Base-by-base conservation (phyloP, 2,329 filamentous ascomycete genomes). In the Penicillium sumatraense region DNA sequence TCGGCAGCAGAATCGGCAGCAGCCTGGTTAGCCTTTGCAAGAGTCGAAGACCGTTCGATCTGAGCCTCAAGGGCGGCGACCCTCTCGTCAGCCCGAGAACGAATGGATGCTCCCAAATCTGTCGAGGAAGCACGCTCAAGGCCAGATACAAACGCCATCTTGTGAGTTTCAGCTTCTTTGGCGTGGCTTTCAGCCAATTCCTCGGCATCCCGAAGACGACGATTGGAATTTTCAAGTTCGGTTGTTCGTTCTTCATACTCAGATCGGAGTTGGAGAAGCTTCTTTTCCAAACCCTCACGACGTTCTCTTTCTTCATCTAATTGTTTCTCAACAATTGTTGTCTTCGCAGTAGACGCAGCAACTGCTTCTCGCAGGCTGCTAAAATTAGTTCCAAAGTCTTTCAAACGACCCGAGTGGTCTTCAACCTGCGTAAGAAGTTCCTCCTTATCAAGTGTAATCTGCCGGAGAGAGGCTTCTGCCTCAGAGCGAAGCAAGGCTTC, bases 1-100 rank as follows among this genome's bases (percentile, higher is more conserved):
- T 97, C 92, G 0, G 91, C 89, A 3, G 93, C 92, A 23, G 82
- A 78, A 72, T 99, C 91, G 1, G 93, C 93, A 56, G 96, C 93
- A 57, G 88, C 83, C 72, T 97, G 92, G 65, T 96, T 96, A 68
- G 91, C 91, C 72, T 89, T 90, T 24, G 93, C 91, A 71, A 98
- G 78, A 2, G 81, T 82, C 66, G 91, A 96, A 14, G 93, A 90
- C 40, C 88, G 79, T 59, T 88, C 84, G 13, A 96, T 81, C 71
- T 98, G 95, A 41, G 86, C 83, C 70, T 96, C 90, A 5, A 99
- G 82, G 23, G 89, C 88, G 5, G 77, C 73, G 27, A 93, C 79
- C 29, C 91, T 89, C 64, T 80, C 74, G 53, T 81, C 79, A 13
- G 67, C 66, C 33, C 74, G 60, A n/a, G 72, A 74, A 8, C 68